Evolutionary conservation across 306 rosid genomes (phyloP).

Genomic region (Inga laurina): DNA sequence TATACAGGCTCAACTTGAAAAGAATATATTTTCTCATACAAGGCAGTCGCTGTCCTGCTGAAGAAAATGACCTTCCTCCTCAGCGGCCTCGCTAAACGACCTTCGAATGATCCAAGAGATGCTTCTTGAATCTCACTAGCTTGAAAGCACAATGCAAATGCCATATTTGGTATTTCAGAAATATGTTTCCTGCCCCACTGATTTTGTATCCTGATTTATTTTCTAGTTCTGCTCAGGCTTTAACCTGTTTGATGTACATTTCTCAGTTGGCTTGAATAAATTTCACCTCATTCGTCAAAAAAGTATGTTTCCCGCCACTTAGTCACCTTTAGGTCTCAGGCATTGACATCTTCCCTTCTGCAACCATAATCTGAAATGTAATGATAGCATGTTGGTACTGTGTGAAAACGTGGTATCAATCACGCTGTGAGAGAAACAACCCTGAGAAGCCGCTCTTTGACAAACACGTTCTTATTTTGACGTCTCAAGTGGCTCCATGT

Average conservation of each 20-base stretch:
- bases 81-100: neutral
- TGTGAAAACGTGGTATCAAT: neutral
- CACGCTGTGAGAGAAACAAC: neutral
- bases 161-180: neutral
- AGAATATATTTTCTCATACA: too few species aligned
- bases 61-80: neutral
- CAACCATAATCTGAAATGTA: constrained; percentile 20
- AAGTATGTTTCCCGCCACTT: neutral
- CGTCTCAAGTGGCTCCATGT: constrained; percentile 5
- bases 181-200: neutral
- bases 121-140: neutral
- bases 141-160: neutral
- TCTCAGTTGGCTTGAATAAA: neutral
- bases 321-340: neutral
- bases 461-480: neutral
- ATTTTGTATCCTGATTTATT: neutral
- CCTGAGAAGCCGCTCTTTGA: neutral
- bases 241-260: neutral
- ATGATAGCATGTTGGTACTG: neutral
- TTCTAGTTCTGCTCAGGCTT: neutral
- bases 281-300: neutral
- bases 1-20: too few species aligned
- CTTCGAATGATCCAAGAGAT: neutral
- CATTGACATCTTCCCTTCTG: constrained; percentile 16
- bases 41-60: neutral